Percentiles rank a stretch among this genome's conserved stretches.
These are phyloP conservation scores for Papiliotrema flavescens DNA, from an alignment of 1,284 basidiomycete species.

Conservation along the genomic window DNA sequence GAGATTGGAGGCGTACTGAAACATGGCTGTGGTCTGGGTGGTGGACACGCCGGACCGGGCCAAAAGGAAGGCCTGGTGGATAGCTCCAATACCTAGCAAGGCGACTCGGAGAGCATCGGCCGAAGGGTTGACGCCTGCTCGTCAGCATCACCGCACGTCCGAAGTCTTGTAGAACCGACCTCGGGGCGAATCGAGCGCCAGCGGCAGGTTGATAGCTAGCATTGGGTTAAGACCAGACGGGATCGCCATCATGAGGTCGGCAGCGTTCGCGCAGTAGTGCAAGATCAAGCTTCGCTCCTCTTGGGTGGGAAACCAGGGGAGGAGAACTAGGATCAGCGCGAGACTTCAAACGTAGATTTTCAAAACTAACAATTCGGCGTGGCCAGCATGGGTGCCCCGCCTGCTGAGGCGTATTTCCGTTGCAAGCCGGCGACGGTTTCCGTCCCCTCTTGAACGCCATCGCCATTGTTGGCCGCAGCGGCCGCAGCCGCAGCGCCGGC, in stretches of 20 bases:
- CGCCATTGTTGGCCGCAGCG: background rate
- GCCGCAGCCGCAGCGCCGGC: background rate
- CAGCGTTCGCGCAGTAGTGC: conserved; percentile 47
- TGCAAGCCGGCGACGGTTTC: conserved; percentile 11
- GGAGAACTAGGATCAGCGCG: conserved; percentile 29
- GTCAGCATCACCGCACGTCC: background rate
- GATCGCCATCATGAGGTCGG: conserved; percentile 51
- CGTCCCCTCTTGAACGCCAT: background rate
- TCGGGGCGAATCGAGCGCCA: conserved; percentile 46
- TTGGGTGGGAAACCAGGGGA: conserved; percentile 47
- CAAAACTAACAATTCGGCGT: conserved; percentile 30
- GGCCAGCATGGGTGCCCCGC: conserved; percentile 29
- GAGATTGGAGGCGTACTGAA: conserved; percentile 38
- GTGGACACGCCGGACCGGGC: conserved; percentile 38
- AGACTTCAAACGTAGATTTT: too few species aligned
- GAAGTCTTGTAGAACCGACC: conserved; percentile 14
- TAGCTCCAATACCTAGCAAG: conserved; percentile 49
- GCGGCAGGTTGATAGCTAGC: conserved; percentile 50
- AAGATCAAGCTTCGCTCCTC: conserved; percentile 45
- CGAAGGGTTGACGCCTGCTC: conserved; percentile 35
- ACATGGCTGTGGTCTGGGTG: conserved; percentile 37
- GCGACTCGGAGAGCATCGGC: conserved; percentile 49
- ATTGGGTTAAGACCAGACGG: conserved; percentile 50
- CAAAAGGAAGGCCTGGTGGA: conserved; percentile 50
- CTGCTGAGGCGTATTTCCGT: conserved; percentile 16